Base-by-base conservation (phyloP, 2,329 filamentous ascomycete genomes). In the Fusarium brachygibbosum region DNA sequence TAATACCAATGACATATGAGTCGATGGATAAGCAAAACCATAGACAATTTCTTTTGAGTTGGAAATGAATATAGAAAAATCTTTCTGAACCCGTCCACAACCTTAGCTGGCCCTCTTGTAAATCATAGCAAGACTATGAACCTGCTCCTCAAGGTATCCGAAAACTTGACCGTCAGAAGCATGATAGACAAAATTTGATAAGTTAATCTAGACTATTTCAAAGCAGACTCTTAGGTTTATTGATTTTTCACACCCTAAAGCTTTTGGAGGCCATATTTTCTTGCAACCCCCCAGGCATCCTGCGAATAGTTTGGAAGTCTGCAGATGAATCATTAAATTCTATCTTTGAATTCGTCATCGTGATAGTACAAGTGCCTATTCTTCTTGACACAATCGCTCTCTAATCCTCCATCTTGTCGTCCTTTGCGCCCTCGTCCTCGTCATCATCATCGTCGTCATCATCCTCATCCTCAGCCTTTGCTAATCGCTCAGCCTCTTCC, bases 401-500 rank as follows among this genome's bases (percentile, higher is more conserved):
- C 58, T 90, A 97, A 81, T 96, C 93, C 83, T 97, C 92, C 94
- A 97, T 97, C 86, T 93, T 93, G 76, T 94, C 88, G 12, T 87
- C 85, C 74, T 87, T 84, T 77, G 86, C 85, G 67, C 86, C 84
- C 69, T 87, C 84, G 56, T 93, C 84, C 69, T 87, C 84, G 57
- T 93, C 85, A 63, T 86, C 84, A 65, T 87, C 84, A 59, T 93
- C 91, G 17, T 96, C 93, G 51, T 77, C 76, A 67, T 97, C 94
- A 25, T 97, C 93, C 75, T 97, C 94, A 74, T 97, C 84, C 54
- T 92, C 89, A 82, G 93, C 94, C 89, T 96, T 97, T 52, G 96
- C 96, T 82, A 95, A 87, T 80, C 89, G 90, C 86, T 98, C 93
- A 16, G 96, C 96, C 84, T 98, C 95, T 79, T 97, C 94, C 61